A percentile compares a stretch with the other conserved stretches of the same genome.
Evolutionary conservation across 257 asterid genomes (phyloP).

Genomic region (Cinchona pubescens): DNA sequence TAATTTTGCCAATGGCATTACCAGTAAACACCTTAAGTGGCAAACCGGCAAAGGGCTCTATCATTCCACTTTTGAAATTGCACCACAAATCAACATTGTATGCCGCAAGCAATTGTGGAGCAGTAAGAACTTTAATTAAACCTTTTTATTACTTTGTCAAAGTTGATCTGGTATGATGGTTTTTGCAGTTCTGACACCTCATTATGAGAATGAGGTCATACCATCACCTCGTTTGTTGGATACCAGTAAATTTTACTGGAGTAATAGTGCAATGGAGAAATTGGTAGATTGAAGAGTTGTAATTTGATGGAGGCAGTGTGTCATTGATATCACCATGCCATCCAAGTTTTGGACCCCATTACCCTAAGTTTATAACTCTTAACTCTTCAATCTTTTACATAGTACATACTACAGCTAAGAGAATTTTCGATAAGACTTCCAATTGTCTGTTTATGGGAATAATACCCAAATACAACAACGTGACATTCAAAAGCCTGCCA

Average conservation of each 20-base stretch:
- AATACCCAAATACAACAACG: background rate
- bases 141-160: background rate
- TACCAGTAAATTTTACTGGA: background rate
- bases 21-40: background rate
- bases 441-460: too few species aligned
- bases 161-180: background rate
- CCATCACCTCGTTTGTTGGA: background rate
- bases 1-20: background rate
- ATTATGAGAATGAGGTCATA: background rate
- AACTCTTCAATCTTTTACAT: too few species aligned
- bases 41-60: background rate
- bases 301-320: background rate
- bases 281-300: background rate
- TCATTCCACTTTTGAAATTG: background rate
- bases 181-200: too few species aligned
- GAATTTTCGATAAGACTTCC: background rate
- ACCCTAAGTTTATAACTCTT: too few species aligned
- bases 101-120: background rate
- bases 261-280: background rate
- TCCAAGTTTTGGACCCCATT: background rate
- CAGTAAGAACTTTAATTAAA: background rate
- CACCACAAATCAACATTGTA: background rate
- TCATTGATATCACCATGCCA: background rate
- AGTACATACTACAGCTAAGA: background rate
- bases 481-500: background rate